Conservation (phyloP, 129 eudicot genomes). For the sunflower (Helianthus annuus) region HanXRQr2.0-SUNRISE NC_035437.2:176642422-176642921, state of each 20-base stretch:
- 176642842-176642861: too few relatives aligned
- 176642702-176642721: constrained; percentile 30
- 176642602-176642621: constrained; percentile 76
- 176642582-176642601: constrained; percentile 75
- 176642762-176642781: neutral
- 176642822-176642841: constrained; percentile 11
- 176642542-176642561: constrained; percentile 54
- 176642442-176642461: constrained; percentile 55
- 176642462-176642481: constrained; percentile 50
- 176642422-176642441: constrained; percentile 63
- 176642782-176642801: neutral
- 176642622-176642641: constrained; percentile 69
- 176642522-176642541: constrained; percentile 45
- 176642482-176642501: constrained; percentile 56
- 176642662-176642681: constrained; percentile 80
- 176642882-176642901: too few relatives aligned
- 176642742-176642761: constrained; percentile 7
- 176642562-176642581: constrained; percentile 43
- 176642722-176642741: constrained; percentile 21
- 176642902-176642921: too few relatives aligned
- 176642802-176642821: neutral
- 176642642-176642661: constrained; percentile 57
- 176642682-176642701: constrained; percentile 87
- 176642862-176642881: too few relatives aligned
- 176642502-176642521: constrained; percentile 53